Evolutionary conservation across 179 eudicot genomes (phyloP).

Genomic region (Actinidia arguta): DNA sequence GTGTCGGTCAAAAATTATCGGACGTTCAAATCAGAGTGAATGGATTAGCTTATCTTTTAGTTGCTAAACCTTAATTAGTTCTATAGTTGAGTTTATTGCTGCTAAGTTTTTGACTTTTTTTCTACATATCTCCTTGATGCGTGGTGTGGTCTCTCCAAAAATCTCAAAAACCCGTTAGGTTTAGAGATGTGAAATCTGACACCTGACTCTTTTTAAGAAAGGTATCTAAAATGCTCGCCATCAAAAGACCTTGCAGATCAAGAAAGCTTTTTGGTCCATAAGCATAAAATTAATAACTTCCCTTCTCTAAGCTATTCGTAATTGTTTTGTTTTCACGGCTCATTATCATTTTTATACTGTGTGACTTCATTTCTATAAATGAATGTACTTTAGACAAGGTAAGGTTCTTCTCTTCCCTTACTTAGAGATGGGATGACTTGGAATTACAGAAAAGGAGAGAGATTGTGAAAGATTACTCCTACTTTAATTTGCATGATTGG

Average conservation of each 20-base stretch:
- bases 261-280: background rate
- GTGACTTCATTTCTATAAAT: background rate
- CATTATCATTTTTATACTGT: background rate
- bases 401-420: background rate
- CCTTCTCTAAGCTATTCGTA: background rate
- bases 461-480: background rate
- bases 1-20: background rate
- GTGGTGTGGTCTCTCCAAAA: no score
- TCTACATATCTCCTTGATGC: no score
- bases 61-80: no score
- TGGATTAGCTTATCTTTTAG: no score
- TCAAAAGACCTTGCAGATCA: conserved; percentile 1
- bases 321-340: background rate
- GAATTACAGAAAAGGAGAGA: background rate
- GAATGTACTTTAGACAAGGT: background rate
- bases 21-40: no score
- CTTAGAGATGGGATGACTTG: background rate
- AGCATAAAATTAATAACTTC: conserved; percentile 1
- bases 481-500: background rate
- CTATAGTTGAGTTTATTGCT: no score
- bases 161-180: no score
- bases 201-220: no score
- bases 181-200: no score
- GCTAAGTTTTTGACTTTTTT: no score
- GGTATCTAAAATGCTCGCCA: no score